Base-by-base conservation (phyloP, 2,329 filamentous ascomycete species). In the Microcera coccophila region DNA sequence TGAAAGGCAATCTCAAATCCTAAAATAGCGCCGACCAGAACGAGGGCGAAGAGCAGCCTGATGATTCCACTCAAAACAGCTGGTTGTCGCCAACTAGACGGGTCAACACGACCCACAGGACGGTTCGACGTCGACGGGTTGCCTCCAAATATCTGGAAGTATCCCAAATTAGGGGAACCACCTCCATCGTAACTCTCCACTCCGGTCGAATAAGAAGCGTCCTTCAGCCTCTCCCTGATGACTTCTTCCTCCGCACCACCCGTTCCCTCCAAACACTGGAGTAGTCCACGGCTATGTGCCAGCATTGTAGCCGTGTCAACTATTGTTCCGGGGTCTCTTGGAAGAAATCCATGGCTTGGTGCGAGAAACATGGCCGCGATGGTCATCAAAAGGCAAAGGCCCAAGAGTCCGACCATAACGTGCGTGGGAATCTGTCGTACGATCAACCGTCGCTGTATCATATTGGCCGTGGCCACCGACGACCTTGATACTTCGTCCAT, bases 171-270 rank as follows among this genome's bases (percentile, higher is more conserved):
- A 2, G 51, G 41, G 5, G 50, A 48, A 9, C 54, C 53, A 3
- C 58, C 42, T 28, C 62, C 60, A 37, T 67, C 62, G 28, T 67
- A 63, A 0, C 64, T 54, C 37, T 67, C 64, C 5, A 67, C 60
- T 10, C 64, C 64, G 3, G 57, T 63, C 10, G 58, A 61, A 33
- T 62, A 69, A 1, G 52, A 41, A 4, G 54, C 57, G 2, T 54
- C 56, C 0, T 49, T 42, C 2, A 69, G 48, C 11, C 57, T 56
- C 19, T 57, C 48, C 3, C 50, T 49, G 1, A 69, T 44, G 2
- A 52, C 55, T 3, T 48, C 47, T 8, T 47, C 46, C 29, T 61
- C 56, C 12, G 58, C 64, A 9, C 62, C 63, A 4, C 66, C 65
- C 11, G 63, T 55, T 2, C 64, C 65, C 7, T 56, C 57, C 1